Evolutionary conservation across 805 yeast genomes (phyloP), one percentile per base, ranked within the genome.

Genomic region (Ogataea nitratoaversa): DNA sequence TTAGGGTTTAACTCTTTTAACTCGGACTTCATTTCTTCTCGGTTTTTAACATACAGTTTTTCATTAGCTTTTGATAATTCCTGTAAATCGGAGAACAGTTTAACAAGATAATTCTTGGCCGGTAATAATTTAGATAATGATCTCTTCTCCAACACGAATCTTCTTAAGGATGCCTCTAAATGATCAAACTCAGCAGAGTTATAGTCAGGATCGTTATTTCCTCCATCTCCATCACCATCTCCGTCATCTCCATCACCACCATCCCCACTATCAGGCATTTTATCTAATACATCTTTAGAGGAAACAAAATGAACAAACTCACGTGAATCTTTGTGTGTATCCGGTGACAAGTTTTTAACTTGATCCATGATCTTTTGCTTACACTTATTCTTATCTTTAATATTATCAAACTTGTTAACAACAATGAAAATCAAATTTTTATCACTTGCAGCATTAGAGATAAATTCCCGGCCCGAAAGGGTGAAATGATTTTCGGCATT

Each of bases 401-500:
- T 91, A 50, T 76, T 80, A 65, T 95, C 99, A 61, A 88, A 93
- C 56, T 84, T 77, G 66, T 93, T 95, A 30, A 91, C 95, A 18
- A 93, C 98, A 59, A 93, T 89, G 58, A 95, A 93, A 38, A 93
- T 86, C 48, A 90, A 76, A 46, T 91, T 81, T 65, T 89, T 91
- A 54, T 93, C 99, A 38, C 82, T 80, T 1, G 96, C 89, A 1
- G 96, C 95, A 29, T 86, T 78, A 2, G 91, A 72, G 38, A 93
- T 87, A 56, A 93, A 95, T 56, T 93, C 99, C 50, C 87, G 83
- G 0, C 97, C 98, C 0, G 95, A 85, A 42, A 89, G 68, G 0
- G 99, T 93, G 58, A 93, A 84, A 57, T 93, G 97, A 55, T 93
- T 95, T 56, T 90, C 98, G 0, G 99, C 95, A 60, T 84, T 86